Evolutionary conservation across 2,329 filamentous ascomycete genomes (phyloP).

Genomic region (Beauveria pseudobassiana): DNA sequence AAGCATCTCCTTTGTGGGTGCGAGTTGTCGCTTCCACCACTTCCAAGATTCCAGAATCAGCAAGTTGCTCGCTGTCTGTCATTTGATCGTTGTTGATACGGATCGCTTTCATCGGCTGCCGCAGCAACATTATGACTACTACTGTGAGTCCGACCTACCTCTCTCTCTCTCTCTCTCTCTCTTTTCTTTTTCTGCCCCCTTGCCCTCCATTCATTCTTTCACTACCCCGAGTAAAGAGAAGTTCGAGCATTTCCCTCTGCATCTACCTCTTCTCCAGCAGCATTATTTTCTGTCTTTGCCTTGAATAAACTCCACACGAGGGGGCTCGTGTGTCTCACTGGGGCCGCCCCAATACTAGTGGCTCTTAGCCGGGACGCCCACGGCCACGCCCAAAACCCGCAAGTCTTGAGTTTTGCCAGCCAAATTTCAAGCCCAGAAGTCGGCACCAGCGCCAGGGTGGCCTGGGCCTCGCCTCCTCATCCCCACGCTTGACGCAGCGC

Average conservation of each 20-base stretch:
- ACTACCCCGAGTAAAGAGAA: no score
- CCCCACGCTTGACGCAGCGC: constrained; percentile 9
- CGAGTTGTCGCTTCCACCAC: neutral
- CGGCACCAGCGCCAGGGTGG: neutral
- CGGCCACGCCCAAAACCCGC: constrained; percentile 10
- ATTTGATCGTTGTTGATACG: neutral
- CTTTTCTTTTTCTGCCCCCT: constrained; percentile 15
- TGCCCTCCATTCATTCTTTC: no score
- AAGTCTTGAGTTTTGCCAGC: constrained; percentile 11
- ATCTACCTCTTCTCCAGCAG: neutral
- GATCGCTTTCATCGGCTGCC: neutral
- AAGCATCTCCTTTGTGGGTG: neutral
- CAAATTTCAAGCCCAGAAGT: no score
- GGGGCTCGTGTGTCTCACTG: constrained; percentile 8
- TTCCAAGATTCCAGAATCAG: neutral
- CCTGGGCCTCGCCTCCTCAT: neutral
- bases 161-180: constrained; percentile 1
- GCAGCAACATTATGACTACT: constrained; percentile 26
- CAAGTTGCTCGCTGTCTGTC: neutral
- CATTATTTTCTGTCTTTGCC: neutral
- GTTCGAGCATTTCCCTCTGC: neutral
- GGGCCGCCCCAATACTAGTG: neutral
- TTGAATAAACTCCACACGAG: neutral
- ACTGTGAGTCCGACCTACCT: constrained; percentile 26
- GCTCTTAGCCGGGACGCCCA: constrained; percentile 5